Base-by-base conservation (phyloP, 495 filamentous ascomycete species). In the Cenococcum geophilum region DNA sequence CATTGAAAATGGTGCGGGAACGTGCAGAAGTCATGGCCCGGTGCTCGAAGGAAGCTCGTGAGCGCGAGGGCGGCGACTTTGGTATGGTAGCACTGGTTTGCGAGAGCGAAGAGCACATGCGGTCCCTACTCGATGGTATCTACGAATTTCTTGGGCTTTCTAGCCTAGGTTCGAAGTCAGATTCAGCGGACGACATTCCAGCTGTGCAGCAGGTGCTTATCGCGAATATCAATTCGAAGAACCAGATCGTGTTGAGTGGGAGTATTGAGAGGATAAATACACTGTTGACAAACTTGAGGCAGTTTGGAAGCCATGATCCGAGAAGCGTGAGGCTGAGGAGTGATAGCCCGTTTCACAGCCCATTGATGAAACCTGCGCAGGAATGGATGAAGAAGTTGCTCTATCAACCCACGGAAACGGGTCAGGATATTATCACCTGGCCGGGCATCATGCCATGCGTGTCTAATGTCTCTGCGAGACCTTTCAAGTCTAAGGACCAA, bases 1-100 rank as follows among this genome's bases (percentile, higher is more conserved):
- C 89, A 14, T 74, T 97, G 47, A 81, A 74, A 62, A 76, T 97
- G 74, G 86, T 96, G 48, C 82, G 87, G 56, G 78, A 80, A 58
- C 85, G 93, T 35, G 93, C 89, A 36, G 88, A 92, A 71, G 82
- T 85, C 27, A 96, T 97, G 91, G 84, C 88, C 0, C 78, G 82
- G 42, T 91, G 89, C 68, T 89, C 89, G 4, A 74, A 73, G 55
- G 72, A 80, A 21, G 87, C 89, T 10, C 74, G 79, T 11, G 75
- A 82, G 54, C 73, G 80, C 61, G 82, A 82, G 47, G 87, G 84
- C 53, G 88, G 89, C 63, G 77, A 76, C 42, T 89, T 93, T 64
- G 93, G 93, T 53, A 98, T 97, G 93, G 84, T 96, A 20, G 93
- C 93, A 10, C 75, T 97, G 8, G 84, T 98, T 2, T 95, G 89